Evolutionary conservation across 2,329 filamentous ascomycete species (phyloP).

Genomic region (Penicillium sp.): DNA sequence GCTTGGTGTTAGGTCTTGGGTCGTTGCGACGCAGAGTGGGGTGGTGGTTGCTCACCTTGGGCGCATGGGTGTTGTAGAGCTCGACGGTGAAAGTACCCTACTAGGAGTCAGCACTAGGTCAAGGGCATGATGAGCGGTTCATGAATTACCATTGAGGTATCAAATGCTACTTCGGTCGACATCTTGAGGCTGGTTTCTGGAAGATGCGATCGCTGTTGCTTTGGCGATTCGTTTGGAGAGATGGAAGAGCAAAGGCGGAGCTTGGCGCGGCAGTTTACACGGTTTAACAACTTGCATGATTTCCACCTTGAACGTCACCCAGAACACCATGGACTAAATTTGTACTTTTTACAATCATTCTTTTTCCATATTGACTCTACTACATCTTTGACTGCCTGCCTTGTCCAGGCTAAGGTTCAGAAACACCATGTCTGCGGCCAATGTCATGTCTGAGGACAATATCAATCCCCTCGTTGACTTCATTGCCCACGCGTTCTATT

Average conservation of each 20-base stretch:
- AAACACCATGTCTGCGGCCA: constrained; percentile 8
- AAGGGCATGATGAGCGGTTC: background rate
- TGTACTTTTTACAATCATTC: background rate
- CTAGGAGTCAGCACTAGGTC: constrained; percentile 12
- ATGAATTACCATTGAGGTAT: constrained; percentile 74
- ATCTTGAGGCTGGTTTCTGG: constrained; percentile 46
- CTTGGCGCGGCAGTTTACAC: constrained; percentile 14
- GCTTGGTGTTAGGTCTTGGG: constrained; percentile 16
- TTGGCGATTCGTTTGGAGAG: background rate
- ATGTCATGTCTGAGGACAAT: constrained; percentile 27
- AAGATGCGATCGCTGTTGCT: background rate
- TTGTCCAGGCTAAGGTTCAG: background rate
- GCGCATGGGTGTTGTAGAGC: constrained; percentile 86
- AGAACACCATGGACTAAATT: constrained; percentile 15
- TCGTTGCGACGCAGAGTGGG: background rate
- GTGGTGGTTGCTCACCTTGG: constrained; percentile 51
- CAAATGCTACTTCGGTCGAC: constrained; percentile 75
- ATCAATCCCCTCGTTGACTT: constrained; percentile 40
- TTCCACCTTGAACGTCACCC: background rate
- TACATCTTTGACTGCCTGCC: background rate
- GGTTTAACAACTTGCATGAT: background rate
- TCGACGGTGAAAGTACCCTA: constrained; percentile 84
- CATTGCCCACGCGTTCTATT: constrained; percentile 44
- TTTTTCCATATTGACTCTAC: background rate
- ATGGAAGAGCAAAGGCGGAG: constrained; percentile 11